Conservation (phyloP, 106 monocot genomes). For the Platanthera guangdongensis region DNA sequence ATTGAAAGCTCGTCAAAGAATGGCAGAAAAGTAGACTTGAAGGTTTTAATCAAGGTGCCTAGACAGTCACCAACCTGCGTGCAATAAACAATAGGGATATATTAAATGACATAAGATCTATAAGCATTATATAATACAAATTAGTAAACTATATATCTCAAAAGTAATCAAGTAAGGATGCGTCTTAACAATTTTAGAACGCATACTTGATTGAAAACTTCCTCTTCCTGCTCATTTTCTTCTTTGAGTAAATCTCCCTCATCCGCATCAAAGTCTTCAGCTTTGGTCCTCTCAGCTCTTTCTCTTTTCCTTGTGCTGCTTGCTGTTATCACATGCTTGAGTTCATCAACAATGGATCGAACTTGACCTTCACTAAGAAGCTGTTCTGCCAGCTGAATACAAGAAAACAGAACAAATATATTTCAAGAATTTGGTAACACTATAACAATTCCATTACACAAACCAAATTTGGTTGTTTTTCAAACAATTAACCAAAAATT, state of each 20-base stretch:
- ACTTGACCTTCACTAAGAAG: conserved; percentile 82
- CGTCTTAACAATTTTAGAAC: neutral
- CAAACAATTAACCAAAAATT: conserved; percentile 1
- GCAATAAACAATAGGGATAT: neutral
- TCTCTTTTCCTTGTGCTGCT: conserved; percentile 73
- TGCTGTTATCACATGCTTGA: conserved; percentile 87
- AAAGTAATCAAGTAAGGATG: neutral
- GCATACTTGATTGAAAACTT: conserved; percentile 80
- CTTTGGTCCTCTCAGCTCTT: conserved; percentile 70
- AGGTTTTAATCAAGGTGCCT: conserved; percentile 83
- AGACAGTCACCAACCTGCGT: conserved; percentile 83
- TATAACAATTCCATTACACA: neutral
- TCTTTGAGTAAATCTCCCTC: conserved; percentile 85
- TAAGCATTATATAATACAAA: neutral
- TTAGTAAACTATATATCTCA: neutral
- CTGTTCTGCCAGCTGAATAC: conserved; percentile 59
- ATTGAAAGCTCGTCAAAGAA: conserved; percentile 92
- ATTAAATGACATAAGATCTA: neutral
- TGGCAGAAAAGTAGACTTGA: conserved; percentile 80
- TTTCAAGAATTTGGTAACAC: neutral
- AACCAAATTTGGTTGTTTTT: neutral
- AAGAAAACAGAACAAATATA: neutral
- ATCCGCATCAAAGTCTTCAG: conserved; percentile 93
- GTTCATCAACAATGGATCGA: conserved; percentile 70
- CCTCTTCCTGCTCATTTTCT: conserved; percentile 99